phyloP scores from a whole-genome alignment of 768 basidiomycete species.

The Leccinum uliginosum region DNA sequence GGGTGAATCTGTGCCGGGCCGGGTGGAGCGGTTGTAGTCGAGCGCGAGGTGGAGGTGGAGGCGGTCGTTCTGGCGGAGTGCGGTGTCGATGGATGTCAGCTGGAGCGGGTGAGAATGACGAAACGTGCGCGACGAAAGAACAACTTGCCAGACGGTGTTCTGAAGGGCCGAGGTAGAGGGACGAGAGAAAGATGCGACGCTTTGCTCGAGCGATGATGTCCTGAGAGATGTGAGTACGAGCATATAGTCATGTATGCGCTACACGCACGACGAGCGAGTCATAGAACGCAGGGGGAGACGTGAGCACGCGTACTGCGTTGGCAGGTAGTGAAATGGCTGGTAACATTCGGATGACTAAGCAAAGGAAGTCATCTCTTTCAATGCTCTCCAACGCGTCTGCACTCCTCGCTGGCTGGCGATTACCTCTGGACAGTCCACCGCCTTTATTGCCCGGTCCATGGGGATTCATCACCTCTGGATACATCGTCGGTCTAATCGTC shows the following conservation, averaged over 20 bases:
- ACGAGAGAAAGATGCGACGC: constrained; percentile 81
- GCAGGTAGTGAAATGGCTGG: constrained; percentile 47
- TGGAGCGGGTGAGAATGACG: constrained; percentile 29
- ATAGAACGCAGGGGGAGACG: constrained; percentile 58
- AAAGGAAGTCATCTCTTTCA: not conserved
- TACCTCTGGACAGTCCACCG: not conserved
- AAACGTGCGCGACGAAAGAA: not conserved
- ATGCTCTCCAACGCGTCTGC: constrained; percentile 4
- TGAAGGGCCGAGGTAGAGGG: constrained; percentile 79
- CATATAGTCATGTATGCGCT: not conserved
- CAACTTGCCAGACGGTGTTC: constrained; percentile 74
- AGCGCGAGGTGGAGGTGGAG: constrained; percentile 70
- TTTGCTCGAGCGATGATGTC: constrained; percentile 75
- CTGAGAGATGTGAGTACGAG: constrained; percentile 34
- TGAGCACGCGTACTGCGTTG: constrained; percentile 49
- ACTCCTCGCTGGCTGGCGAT: constrained; percentile 25
- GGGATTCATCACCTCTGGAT: constrained; percentile 71
- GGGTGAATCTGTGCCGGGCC: constrained; percentile 67
- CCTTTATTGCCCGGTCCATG: constrained; percentile 53
- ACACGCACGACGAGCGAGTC: constrained; percentile 46
- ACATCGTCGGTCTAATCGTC: constrained; percentile 60
- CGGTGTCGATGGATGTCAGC: constrained; percentile 62
- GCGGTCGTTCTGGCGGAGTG: constrained; percentile 53
- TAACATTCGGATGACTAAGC: constrained; percentile 26
- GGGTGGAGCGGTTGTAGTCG: constrained; percentile 77